Evolutionary conservation across 1,284 basidiomycete species (phyloP).

Genomic region (Moesziomyces sp.): DNA sequence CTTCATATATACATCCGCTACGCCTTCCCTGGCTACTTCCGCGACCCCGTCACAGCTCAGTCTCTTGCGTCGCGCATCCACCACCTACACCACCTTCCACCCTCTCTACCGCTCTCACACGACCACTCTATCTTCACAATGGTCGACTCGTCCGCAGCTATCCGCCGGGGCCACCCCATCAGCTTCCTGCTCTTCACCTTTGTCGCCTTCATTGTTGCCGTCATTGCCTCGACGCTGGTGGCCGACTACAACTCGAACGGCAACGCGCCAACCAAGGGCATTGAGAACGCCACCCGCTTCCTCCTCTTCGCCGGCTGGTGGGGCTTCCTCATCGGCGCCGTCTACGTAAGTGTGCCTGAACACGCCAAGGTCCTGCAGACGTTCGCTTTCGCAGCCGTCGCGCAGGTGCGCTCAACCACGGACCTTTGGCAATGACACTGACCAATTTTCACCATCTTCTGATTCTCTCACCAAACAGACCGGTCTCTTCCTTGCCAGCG

Average conservation of each 20-base stretch:
- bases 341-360: constrained; percentile 54
- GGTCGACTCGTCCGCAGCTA: constrained; percentile 49
- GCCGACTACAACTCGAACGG: constrained; percentile 61
- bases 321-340: constrained; percentile 59
- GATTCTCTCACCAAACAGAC: constrained; percentile 24
- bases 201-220: constrained; percentile 60
- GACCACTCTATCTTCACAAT: constrained; percentile 15
- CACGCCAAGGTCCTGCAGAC: not conserved
- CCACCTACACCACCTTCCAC: no score
- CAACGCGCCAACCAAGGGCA: constrained; percentile 34
- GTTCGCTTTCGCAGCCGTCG: not conserved
- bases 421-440: constrained; percentile 9
- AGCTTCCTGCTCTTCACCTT: constrained; percentile 57
- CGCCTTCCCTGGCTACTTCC: no score
- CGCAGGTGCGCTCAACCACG: no score
- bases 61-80: no score
- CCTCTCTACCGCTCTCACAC: no score
- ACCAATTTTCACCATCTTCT: not conserved
- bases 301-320: constrained; percentile 65
- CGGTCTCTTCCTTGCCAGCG: constrained; percentile 62
- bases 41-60: no score
- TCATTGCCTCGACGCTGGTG: constrained; percentile 61
- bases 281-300: constrained; percentile 58
- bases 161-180: constrained; percentile 64
- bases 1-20: no score